A percentile compares a stretch with the other conserved stretches of the same genome.
These are phyloP conservation scores for Cyathus striatus DNA, from an alignment of 768 basidiomycete species.

Conservation along the genomic window DNA sequence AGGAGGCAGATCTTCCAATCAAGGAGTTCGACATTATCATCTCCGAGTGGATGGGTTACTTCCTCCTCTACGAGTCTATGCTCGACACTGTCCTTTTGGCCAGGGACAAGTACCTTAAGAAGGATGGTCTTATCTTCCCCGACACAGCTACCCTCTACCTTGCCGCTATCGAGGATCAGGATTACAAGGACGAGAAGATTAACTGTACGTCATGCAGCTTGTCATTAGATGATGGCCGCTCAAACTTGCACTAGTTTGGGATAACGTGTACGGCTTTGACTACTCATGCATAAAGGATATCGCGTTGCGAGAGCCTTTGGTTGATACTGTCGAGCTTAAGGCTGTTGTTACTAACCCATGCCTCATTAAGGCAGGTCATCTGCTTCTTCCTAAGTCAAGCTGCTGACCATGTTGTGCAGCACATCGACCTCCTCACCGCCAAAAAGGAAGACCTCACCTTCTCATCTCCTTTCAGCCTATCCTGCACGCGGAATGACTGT, in stretches of 20 bases:
- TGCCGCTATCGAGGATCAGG: conserved; percentile 97
- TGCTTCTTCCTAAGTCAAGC: background rate
- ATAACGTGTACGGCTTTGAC: conserved; percentile 99
- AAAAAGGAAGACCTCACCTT: conserved; percentile 96
- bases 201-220: conserved; percentile 65
- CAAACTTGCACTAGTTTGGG: conserved; percentile 75
- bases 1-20: conserved; percentile 86
- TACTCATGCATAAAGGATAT: conserved; percentile 99
- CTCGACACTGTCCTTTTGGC: conserved; percentile 96
- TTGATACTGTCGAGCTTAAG: conserved; percentile 98
- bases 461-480: conserved; percentile 71
- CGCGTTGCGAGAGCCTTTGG: conserved; percentile 91
- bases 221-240: conserved; percentile 3
- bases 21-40: conserved; percentile 97
- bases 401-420: conserved; percentile 33
- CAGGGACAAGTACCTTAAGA: conserved; percentile 93
- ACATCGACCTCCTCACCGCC: conserved; percentile 85
- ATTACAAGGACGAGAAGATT: conserved; percentile 99
- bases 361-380: conserved; percentile 65
- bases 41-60: conserved; percentile 99
- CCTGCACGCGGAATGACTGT: conserved; percentile 90
- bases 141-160: conserved; percentile 90
- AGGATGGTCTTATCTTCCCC: conserved; percentile 90
- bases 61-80: conserved; percentile 99
- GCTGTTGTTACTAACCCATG: conserved; percentile 92